Evolutionary conservation across 306 rosid species (phyloP).

Genomic region (Quercus robur): DNA sequence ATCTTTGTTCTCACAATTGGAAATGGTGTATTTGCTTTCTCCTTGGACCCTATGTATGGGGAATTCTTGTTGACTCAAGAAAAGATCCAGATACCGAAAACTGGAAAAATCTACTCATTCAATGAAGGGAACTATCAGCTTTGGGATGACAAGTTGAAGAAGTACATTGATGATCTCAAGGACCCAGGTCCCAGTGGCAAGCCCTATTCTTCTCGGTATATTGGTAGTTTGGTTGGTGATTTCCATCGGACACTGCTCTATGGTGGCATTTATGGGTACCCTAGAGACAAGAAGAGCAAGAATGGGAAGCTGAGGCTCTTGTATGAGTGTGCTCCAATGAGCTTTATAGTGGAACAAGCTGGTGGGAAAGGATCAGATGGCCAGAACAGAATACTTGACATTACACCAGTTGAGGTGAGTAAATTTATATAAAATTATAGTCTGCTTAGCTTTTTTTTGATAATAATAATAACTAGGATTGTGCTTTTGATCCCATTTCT

Average conservation of each 20-base stretch:
- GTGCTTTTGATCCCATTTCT: conserved; percentile 1
- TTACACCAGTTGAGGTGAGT: conserved; percentile 76
- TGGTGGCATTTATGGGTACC: conserved; percentile 97
- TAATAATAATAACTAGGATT: background rate
- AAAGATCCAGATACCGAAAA: conserved; percentile 67
- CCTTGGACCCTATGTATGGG: conserved; percentile 88
- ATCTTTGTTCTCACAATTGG: conserved; percentile 90
- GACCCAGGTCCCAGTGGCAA: conserved; percentile 93
- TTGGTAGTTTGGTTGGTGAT: conserved; percentile 95
- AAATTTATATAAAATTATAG: background rate
- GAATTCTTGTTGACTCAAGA: conserved; percentile 90
- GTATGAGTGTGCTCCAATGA: conserved; percentile 99
- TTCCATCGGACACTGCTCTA: conserved; percentile 85
- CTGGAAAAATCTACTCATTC: conserved; percentile 90
- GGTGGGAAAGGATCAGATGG: conserved; percentile 99
- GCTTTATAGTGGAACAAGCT: conserved; percentile 94
- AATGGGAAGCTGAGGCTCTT: conserved; percentile 94
- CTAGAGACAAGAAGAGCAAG: conserved; percentile 92
- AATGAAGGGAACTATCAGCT: conserved; percentile 95
- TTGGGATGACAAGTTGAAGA: conserved; percentile 93
- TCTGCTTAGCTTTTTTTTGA: background rate
- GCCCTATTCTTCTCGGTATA: conserved; percentile 93
- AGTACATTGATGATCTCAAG: conserved; percentile 84
- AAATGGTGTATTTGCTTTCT: conserved; percentile 73
- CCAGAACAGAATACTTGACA: conserved; percentile 78